A percentile compares a stretch with the other conserved stretches of the same genome.
Conservation (phyloP, 805 yeast genomes). For the Yamadazyma kitorensis region DNA sequence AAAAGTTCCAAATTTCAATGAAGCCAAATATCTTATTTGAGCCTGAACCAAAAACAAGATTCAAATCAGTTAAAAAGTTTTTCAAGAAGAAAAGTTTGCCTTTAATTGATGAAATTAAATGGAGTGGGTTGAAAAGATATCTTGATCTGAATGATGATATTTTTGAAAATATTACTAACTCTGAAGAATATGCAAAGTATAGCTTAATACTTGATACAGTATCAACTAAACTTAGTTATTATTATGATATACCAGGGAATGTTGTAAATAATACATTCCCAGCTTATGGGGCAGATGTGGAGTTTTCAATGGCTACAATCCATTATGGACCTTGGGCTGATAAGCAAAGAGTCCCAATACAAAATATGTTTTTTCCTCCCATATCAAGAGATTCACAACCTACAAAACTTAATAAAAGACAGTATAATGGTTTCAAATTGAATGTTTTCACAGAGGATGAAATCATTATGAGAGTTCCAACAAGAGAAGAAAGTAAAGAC, state of each 20-base stretch:
- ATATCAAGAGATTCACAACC: constrained; percentile 53
- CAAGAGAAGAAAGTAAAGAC: constrained; percentile 82
- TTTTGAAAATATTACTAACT: constrained; percentile 23
- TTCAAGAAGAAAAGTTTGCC: neutral
- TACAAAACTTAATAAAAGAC: constrained; percentile 33
- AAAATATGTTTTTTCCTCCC: constrained; percentile 64
- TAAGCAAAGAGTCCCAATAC: constrained; percentile 68
- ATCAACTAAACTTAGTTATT: constrained; percentile 52
- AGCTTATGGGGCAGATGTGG: constrained; percentile 55
- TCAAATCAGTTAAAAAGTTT: constrained; percentile 1
- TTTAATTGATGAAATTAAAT: constrained; percentile 21
- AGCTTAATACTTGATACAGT: constrained; percentile 67
- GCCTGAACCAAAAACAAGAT: constrained; percentile 5
- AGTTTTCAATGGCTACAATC: constrained; percentile 57
- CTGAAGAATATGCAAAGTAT: constrained; percentile 79
- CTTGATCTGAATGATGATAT: constrained; percentile 37
- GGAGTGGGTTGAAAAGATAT: constrained; percentile 82
- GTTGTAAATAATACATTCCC: constrained; percentile 18
- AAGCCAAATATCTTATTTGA: constrained; percentile 71
- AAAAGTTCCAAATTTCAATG: constrained; percentile 56
- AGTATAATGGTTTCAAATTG: constrained; percentile 54
- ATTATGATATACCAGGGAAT: constrained; percentile 70
- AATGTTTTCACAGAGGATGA: constrained; percentile 63
- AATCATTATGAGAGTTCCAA: constrained; percentile 69
- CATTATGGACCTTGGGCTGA: constrained; percentile 98